These are phyloP conservation scores for Symmetrospora coprosmae DNA, from an alignment of 768 basidiomycete species.

Conservation along the genomic window DNA sequence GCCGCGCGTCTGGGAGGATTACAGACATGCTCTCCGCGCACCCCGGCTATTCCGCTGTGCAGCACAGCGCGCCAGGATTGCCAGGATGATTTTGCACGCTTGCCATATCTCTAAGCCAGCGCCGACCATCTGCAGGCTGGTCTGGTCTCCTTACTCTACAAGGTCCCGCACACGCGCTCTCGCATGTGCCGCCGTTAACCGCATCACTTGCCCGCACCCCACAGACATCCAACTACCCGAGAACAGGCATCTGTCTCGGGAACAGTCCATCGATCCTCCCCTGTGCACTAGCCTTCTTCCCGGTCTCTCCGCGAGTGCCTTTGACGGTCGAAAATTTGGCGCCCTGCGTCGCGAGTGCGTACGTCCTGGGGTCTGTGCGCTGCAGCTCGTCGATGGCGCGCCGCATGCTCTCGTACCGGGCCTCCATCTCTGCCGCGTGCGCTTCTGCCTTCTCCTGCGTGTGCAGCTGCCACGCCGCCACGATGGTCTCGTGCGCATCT, in stretches of 20 bases:
- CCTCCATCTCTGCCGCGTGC: not conserved
- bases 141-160: no score
- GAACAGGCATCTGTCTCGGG: slow-evolving; percentile 10
- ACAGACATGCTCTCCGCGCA: no score
- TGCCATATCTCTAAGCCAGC: no score
- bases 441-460: not conserved
- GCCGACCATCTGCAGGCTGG: no score
- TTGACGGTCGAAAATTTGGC: slow-evolving; percentile 10
- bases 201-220: no score
- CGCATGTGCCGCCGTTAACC: no score
- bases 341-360: not conserved
- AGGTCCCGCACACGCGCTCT: no score
- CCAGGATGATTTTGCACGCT: no score
- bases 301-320: not conserved
- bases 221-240: no score
- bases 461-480: slow-evolving; percentile 8
- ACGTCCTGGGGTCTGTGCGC: not conserved
- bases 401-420: not conserved
- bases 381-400: not conserved
- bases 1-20: no score
- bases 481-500: slow-evolving; percentile 15
- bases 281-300: slow-evolving; percentile 3
- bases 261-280: slow-evolving; percentile 9
- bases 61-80: no score
- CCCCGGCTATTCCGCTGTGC: no score